Conservation (phyloP, 2,329 filamentous ascomycete species). For the Curvularia eragrostidis region DNA sequence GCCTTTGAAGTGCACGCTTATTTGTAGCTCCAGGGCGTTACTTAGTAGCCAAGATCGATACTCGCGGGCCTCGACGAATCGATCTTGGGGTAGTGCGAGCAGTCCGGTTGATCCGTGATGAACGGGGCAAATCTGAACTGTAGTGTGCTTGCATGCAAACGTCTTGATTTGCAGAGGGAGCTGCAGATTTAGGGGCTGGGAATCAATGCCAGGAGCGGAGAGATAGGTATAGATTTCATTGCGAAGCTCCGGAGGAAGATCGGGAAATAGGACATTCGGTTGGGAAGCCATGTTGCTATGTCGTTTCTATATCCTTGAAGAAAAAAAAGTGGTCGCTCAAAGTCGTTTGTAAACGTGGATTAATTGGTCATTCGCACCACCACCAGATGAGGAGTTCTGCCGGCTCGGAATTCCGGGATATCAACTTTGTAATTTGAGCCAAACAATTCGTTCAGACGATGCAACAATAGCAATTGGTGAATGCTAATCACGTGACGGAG, state of each 20-base stretch:
- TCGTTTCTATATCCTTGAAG: too few species aligned
- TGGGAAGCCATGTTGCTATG: slow-evolving; percentile 9
- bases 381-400: neutral
- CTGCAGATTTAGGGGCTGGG: slow-evolving; percentile 12
- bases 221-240: slow-evolving; percentile 40
- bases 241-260: slow-evolving; percentile 41
- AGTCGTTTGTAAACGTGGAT: neutral
- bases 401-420: neutral
- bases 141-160: slow-evolving; percentile 36
- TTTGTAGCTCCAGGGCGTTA: slow-evolving; percentile 28
- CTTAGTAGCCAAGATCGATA: slow-evolving; percentile 34
- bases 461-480: slow-evolving; percentile 15
- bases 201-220: slow-evolving; percentile 7
- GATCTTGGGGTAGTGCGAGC: slow-evolving; percentile 27
- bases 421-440: slow-evolving; percentile 13
- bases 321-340: neutral
- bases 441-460: slow-evolving; percentile 4
- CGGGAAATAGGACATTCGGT: slow-evolving; percentile 27
- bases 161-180: slow-evolving; percentile 35
- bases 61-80: slow-evolving; percentile 35
- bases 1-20: slow-evolving; percentile 37
- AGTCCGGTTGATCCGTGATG: slow-evolving; percentile 32
- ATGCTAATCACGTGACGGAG: slow-evolving; percentile 21
- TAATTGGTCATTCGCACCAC: too few species aligned
- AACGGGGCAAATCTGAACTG: slow-evolving; percentile 30